Base-by-base conservation (phyloP, 2,329 filamentous ascomycete species). In the Epichloe coenophiala region DNA sequence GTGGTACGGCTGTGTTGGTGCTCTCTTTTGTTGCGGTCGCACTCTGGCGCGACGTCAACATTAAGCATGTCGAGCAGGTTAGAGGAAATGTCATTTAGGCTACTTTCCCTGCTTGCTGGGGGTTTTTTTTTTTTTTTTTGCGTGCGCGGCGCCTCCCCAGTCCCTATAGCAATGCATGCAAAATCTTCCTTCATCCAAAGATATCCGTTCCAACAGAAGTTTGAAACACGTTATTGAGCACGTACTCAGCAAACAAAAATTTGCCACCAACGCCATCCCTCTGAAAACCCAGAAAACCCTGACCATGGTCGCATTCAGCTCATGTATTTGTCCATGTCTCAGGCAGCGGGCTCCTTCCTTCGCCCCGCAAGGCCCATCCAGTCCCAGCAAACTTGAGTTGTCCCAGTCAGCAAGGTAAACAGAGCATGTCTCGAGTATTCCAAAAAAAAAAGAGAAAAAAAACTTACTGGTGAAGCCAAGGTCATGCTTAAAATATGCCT, bases 401-500 rank as follows among this genome's bases (percentile, higher is more conserved):
- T 31, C 27, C 27, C 27, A 4, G 27, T 31, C 27, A 31, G 27
- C 27, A 31, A 31, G 8, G 27, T 9, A 31, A 31, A 31, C 3
- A 9, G 8, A 31, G 27, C 27, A 31, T 31, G 27, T 31, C 2
- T 31, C 27, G 8, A 31, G 27, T 31, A 31, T 31, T 9, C 27
- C 3, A 23, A 23, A 23, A 23, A 7, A 6, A 27, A 27, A 27
- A 23, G 1, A 6, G 1, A 23, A 23, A 12, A 33, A 23, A 17
- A 38, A 75, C 79, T 70, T 67, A 81, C 78, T 81, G 8, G 66
- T 69, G 58, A 81, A 81, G 0, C 76, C 84, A 50, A 89, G 67
- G 59, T 88, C 84, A 48, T 84, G 72, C 17, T 78, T 75, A 63
- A 89, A 88, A 60, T 83, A 83, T 5, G 67, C 64, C 56, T 78